Percentiles rank a stretch among this genome's conserved stretches.
phyloP scores from a whole-genome alignment of 495 filamentous ascomycete species.

The Friedmanniomyces simplex region DNA sequence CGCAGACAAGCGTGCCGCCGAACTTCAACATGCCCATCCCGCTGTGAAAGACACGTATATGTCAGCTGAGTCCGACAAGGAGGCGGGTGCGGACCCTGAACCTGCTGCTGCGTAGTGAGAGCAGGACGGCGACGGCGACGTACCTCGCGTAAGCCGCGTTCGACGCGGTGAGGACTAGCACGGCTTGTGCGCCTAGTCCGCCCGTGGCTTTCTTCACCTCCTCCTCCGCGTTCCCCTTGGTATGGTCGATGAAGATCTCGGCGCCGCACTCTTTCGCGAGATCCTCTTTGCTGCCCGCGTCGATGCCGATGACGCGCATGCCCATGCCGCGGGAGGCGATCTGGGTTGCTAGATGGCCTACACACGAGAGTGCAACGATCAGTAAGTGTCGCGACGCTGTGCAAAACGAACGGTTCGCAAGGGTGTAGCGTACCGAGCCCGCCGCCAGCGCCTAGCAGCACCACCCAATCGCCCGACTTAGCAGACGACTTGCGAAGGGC shows the following conservation, averaged over 20 bases:
- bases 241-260: constrained; percentile 58
- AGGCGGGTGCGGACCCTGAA: too few relatives aligned
- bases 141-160: constrained; percentile 51
- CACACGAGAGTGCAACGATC: background rate
- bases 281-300: constrained; percentile 51
- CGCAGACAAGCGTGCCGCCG: constrained; percentile 53
- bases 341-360: constrained; percentile 49
- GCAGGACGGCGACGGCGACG: background rate
- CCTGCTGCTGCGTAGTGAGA: too few relatives aligned
- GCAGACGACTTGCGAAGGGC: constrained; percentile 45
- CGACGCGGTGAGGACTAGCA: constrained; percentile 52
- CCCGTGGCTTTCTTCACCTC: constrained; percentile 46
- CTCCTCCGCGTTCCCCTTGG: constrained; percentile 45
- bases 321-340: constrained; percentile 54
- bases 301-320: constrained; percentile 58
- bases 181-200: constrained; percentile 55
- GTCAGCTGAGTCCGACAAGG: too few relatives aligned
- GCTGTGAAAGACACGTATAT: background rate
- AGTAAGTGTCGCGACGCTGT: too few relatives aligned
- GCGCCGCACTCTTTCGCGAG: constrained; percentile 52
- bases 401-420: background rate
- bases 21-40: constrained; percentile 46
- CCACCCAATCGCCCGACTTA: constrained; percentile 51
- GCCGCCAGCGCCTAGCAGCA: constrained; percentile 41
- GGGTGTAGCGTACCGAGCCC: constrained; percentile 7